Evolutionary conservation across 768 basidiomycete species (phyloP), one percentile per base, ranked within the genome.

Genomic region (Phanerochaete sordida): DNA sequence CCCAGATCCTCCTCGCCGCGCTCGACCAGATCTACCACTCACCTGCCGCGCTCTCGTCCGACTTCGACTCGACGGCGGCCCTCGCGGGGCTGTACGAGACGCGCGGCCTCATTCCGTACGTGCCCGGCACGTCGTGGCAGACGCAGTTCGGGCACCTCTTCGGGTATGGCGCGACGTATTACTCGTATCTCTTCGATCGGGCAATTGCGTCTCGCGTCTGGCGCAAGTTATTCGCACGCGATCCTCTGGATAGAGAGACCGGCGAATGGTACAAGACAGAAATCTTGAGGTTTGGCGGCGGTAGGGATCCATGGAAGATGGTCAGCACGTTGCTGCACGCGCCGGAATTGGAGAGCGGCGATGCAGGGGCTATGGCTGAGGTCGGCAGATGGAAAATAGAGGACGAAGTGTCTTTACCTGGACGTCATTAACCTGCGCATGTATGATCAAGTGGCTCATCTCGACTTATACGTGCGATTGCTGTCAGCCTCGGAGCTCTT

Each of bases 111-210:
- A 87, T 97, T 24, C 93, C 93, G 0, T 84, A 91, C 57, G 92
- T 94, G 0, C 75, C 79, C 0, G 91, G 90, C 0, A 98, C 95
- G 0, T 88, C 92, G 0, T 95, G 94, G 80, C 97, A 98, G 68
- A 94, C 94, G 0, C 93, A 95, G 66, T 99, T 99, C 65, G 91
- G 92, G 0, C 97, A 99, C 70, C 76, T 99, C 5, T 95, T 90
- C 68, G 94, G 95, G 2, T 99, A 99, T 66, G 95, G 96, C 5
- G 95, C 96, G 15, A 97, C 94, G 0, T 99, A 99, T 71, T 99
- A 99, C 68, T 95, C 94, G 2, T 99, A 99, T 70, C 80, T 98
- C 13, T 95, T 99, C 65, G 97, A 98, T 65, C 86, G 95, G 4
- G 94, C 94, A 3, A 97, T 99, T 60, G 96, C 97, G 0, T 91